phyloP scores from a whole-genome alignment of 208 protist species.

The Leishmania turanica region DNA sequence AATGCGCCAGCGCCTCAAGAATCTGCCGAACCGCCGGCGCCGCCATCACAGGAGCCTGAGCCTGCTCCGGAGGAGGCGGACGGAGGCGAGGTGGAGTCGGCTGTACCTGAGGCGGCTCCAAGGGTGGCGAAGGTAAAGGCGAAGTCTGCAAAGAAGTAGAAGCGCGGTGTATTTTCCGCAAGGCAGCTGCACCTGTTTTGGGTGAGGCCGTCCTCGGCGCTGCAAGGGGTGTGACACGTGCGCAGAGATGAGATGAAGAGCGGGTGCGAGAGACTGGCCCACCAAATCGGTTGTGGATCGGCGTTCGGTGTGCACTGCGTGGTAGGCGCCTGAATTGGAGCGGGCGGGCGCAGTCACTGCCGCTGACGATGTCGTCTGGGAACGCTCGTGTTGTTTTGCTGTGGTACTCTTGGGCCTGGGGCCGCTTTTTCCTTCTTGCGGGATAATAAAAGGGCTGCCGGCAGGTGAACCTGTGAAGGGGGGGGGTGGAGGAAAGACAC shows the following conservation, averaged over 20 bases:
- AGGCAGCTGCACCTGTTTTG: not conserved
- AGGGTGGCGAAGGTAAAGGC: not conserved
- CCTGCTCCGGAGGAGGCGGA: not conserved
- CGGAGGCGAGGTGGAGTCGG: not conserved
- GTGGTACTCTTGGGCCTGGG: not conserved
- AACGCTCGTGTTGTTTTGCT: not conserved
- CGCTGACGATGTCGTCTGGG: not conserved
- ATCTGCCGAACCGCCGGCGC: not conserved
- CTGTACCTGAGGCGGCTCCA: not conserved
- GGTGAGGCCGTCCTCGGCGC: not conserved
- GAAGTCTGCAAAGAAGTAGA: conserved; percentile 2
- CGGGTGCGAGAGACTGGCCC: not conserved
- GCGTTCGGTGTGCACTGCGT: not conserved
- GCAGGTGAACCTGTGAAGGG: not conserved
- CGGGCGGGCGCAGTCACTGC: not conserved
- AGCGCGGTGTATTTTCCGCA: not conserved
- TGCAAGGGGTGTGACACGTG: not conserved
- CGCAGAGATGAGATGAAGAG: not conserved
- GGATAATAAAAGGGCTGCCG: not conserved
- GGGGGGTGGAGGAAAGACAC: too few species aligned
- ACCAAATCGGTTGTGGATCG: not conserved
- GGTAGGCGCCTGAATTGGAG: not conserved
- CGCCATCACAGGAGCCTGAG: not conserved
- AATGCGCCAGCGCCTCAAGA: not conserved
- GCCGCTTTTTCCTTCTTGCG: not conserved